Conservation (phyloP, 2,329 filamentous ascomycete species). For the Dactylellina parvicollis region DNA sequence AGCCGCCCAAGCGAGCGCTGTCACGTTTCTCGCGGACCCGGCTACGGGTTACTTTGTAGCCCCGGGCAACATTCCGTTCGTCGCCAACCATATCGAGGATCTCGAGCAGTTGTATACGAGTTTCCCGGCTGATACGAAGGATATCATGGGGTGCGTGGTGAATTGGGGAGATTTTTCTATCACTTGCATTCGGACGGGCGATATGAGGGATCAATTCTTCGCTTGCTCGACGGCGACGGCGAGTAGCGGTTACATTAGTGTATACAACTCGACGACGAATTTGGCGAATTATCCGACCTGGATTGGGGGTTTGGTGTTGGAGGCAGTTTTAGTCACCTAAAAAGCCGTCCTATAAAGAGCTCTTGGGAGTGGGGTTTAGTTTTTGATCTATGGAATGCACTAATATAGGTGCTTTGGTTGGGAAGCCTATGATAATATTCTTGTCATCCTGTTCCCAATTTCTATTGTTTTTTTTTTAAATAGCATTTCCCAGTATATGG, state of each 20-base stretch:
- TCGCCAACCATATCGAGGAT: neutral
- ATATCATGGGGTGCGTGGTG: neutral
- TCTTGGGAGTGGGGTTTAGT: too few species aligned
- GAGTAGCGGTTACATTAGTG: neutral
- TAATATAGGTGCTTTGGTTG: too few species aligned
- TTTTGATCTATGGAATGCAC: too few species aligned
- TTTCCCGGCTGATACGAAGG: neutral
- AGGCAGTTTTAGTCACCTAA: too few species aligned
- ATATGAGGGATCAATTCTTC: neutral
- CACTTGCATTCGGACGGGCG: neutral
- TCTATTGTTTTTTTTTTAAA: too few species aligned
- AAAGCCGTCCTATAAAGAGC: too few species aligned
- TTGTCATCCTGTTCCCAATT: too few species aligned
- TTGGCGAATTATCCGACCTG: too few species aligned
- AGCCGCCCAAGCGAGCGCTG: neutral
- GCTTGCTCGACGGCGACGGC: neutral
- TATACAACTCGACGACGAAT: neutral
- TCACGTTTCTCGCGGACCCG: slow-evolving; percentile 1
- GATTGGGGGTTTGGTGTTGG: too few species aligned
- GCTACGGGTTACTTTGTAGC: neutral
- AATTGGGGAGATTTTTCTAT: neutral
- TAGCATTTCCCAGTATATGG: too few species aligned
- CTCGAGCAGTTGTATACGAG: neutral
- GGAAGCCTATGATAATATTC: too few species aligned
- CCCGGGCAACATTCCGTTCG: neutral